Evolutionary conservation across 1,284 basidiomycete genomes (phyloP), one percentile per base, ranked within the genome.

Genomic region (Ganoderma boninense): DNA sequence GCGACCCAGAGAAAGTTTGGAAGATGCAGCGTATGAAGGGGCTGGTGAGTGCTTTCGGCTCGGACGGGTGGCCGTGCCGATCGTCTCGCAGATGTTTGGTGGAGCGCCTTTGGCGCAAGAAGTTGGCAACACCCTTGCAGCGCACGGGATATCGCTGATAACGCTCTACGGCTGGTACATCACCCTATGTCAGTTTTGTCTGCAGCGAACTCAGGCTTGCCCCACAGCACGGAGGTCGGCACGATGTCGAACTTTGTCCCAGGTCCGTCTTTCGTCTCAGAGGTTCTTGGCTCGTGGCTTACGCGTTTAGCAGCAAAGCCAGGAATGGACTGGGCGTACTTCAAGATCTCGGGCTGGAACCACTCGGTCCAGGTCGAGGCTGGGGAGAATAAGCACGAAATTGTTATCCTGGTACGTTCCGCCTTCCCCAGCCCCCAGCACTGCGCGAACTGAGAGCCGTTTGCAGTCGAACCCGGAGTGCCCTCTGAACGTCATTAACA

Each of bases 261-360:
- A n/a, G 69, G 71, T 73, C 46, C 43, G 29, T 35, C 18, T 18
- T 57, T 4, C 11, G 32, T 13, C 32, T 35, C 16, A 10, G 6
- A 26, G 16, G n/a, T 23, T 8, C 3, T 26, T 40, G 29, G 0
- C 23, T 52, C 10, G n/a, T 2, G 5, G 8, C 46, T 32, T 10
- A 52, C 35, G 26, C 43, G 1, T 16, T n/a, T 35, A 11, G 6
- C 29, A 69, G 68, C 54, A n/a, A 42, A 63, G 3, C 68, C 65
- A 5, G 65, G 64, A 8, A 42, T 63, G 32, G 68, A 69, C 38
- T 69, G 68, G 68, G 59, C 65, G 42, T 69, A 66, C n/a, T 69
- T 69, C 62, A 35, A 60, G 40, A 46, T 69, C 20, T 66, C 68
- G 1, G 38, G 54, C 3, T 59, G 46, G 46, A 56, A 62, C 43